Evolutionary conservation across 768 basidiomycete genomes (phyloP), one percentile per base, ranked within the genome.

Genomic region (Steccherinum ochraceum): DNA sequence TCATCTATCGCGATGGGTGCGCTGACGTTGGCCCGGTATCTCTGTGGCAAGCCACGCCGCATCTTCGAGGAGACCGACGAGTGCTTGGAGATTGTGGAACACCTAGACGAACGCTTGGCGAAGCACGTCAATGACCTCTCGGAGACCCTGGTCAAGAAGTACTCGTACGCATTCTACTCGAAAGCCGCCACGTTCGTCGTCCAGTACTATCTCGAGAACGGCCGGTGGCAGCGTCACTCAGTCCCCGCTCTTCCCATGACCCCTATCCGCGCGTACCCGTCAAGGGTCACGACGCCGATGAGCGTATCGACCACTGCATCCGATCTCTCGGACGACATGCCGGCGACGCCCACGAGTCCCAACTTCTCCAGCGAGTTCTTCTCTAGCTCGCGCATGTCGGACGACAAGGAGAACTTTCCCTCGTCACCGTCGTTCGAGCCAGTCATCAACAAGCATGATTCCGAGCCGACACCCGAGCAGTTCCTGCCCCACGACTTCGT

Each of bases 121-220:
- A 86, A 86, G 64, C 83, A 91, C 63, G 86, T 95, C 72, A 89
- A 93, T 61, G 87, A 90, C 57, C 78, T 99, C 25, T 97, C 95
- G 12, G 89, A 95, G 67, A 93, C 89, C n/a, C 75, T 97, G 62
- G 83, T 97, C 64, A 93, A 94, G 75, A 99, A 99, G 73, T 97
- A 99, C 72, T 94, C 94, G 4, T 93, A 91, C 60, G 86, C 86
- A 40, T 96, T 94, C 72, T 98, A 95, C 72, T 93, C 91, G 45
- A 94, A 93, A 71, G 92, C 93, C 0, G 93, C 95, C 20, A 92
- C 88, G 20, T 83, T 91, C 64, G 91, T 93, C 54, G 84, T 93
- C 27, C 91, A 97, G 65, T 93, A 84, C 70, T 99, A 98, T 66
- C 83, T 97, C 45, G 81, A 89, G 62, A 94, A 93, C 46, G 84